Conservation (phyloP, 192 early-diverging fungal genomes). For the Coemansia sp. region DNA sequence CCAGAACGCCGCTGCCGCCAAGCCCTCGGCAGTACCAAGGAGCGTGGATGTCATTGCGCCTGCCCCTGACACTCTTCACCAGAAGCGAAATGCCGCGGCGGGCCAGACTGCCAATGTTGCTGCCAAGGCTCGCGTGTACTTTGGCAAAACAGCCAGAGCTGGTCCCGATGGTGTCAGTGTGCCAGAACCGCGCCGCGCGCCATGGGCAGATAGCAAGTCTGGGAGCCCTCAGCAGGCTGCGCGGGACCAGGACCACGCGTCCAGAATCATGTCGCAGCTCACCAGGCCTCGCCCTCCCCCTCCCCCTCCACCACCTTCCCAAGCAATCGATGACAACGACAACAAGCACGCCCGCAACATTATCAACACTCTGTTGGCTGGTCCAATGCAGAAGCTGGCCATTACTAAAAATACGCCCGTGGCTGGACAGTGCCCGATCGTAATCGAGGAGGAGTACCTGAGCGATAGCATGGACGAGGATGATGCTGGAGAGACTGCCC, state of each 20-base stretch:
- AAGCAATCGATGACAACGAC: background rate
- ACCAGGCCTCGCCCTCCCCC: slow-evolving; percentile 8
- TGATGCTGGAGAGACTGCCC: background rate
- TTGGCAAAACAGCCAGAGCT: slow-evolving; percentile 3
- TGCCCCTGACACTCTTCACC: slow-evolving; percentile 9
- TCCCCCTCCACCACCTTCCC: no score
- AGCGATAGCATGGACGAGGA: slow-evolving; percentile 52
- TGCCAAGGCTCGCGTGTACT: slow-evolving; percentile 17
- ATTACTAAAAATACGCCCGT: background rate
- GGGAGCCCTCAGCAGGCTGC: background rate
- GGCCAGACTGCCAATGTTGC: slow-evolving; percentile 17
- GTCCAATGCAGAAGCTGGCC: slow-evolving; percentile 19
- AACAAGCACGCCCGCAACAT: slow-evolving; percentile 35
- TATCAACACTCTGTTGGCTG: slow-evolving; percentile 40
- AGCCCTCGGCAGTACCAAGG: slow-evolving; percentile 17
- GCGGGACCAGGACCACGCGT: slow-evolving; percentile 19
- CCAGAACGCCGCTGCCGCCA: slow-evolving; percentile 11
- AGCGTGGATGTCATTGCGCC: slow-evolving; percentile 27
- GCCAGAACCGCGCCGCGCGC: slow-evolving; percentile 35
- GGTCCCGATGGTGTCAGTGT: slow-evolving; percentile 13
- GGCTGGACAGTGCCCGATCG: slow-evolving; percentile 28
- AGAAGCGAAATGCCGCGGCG: background rate
- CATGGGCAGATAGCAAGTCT: slow-evolving; percentile 20
- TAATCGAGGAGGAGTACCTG: slow-evolving; percentile 43
- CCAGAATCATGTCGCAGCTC: slow-evolving; percentile 34